Evolutionary conservation across 768 basidiomycete genomes (phyloP).

Genomic region (Amanita molliuscula): DNA sequence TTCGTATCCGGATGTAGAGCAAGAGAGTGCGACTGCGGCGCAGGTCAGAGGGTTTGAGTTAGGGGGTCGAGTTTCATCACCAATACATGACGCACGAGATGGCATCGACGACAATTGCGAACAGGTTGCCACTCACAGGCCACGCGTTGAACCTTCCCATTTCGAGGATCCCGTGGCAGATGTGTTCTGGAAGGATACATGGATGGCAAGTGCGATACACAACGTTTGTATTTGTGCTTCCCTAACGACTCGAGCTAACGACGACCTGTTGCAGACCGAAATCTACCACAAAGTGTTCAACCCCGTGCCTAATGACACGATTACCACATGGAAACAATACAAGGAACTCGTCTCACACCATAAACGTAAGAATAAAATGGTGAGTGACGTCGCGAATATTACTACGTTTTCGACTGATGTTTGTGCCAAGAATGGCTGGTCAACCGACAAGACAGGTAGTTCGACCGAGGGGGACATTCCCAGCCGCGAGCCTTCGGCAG

Average conservation of each 20-base stretch:
- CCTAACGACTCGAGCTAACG: neutral
- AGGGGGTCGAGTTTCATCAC: constrained; percentile 19
- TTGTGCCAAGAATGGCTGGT: constrained; percentile 32
- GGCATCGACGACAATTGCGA: constrained; percentile 13
- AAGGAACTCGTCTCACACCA: constrained; percentile 76
- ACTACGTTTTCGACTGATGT: constrained; percentile 3
- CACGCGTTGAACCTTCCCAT: constrained; percentile 60
- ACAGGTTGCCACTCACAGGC: constrained; percentile 35
- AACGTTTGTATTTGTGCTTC: constrained; percentile 38
- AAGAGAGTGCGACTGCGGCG: constrained; percentile 39
- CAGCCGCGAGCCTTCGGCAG: constrained; percentile 17
- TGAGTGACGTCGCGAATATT: constrained; percentile 22
- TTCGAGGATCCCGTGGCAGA: constrained; percentile 89
- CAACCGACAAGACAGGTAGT: constrained; percentile 37
- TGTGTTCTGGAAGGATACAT: constrained; percentile 82
- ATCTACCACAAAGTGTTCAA: constrained; percentile 95
- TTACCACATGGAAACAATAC: constrained; percentile 93
- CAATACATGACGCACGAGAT: constrained; percentile 27
- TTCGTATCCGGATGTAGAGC: constrained; percentile 61
- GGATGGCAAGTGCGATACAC: constrained; percentile 79
- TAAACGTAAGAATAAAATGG: constrained; percentile 63
- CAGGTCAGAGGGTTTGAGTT: constrained; percentile 28
- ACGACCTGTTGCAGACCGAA: constrained; percentile 60
- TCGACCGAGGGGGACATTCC: constrained; percentile 30
- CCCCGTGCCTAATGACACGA: constrained; percentile 83